Conservation (phyloP, 441 rosid genomes). For the Aleurites moluccanus region DNA sequence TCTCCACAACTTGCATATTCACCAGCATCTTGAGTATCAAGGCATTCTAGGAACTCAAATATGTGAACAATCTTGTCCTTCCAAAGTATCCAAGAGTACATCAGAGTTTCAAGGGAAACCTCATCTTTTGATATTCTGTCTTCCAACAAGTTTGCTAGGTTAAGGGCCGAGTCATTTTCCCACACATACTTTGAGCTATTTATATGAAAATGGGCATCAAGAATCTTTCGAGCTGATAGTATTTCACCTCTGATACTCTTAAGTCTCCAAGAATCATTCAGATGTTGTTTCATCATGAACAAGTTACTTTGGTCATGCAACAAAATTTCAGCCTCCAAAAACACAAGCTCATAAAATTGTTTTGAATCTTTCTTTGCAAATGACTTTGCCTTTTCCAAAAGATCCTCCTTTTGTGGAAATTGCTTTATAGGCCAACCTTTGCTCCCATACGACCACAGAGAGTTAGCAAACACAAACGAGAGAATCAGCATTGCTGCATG, state of each 20-base stretch:
- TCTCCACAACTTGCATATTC: slow-evolving; percentile 30
- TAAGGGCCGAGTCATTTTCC: slow-evolving; percentile 34
- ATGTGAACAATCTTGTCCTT: slow-evolving; percentile 37
- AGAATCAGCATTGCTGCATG: slow-evolving; percentile 40
- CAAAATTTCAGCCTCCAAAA: slow-evolving; percentile 37
- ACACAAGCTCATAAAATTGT: slow-evolving; percentile 30
- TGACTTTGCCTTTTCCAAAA: slow-evolving; percentile 37
- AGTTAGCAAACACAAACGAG: slow-evolving; percentile 38
- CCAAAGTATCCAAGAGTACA: slow-evolving; percentile 25
- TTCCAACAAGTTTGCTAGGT: neutral
- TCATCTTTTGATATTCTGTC: neutral
- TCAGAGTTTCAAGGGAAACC: slow-evolving; percentile 16
- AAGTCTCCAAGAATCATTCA: slow-evolving; percentile 31
- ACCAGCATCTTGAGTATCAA: slow-evolving; percentile 15
- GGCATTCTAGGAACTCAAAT: slow-evolving; percentile 27
- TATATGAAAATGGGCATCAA: slow-evolving; percentile 38
- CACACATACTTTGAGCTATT: slow-evolving; percentile 26
- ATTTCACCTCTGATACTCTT: slow-evolving; percentile 41
- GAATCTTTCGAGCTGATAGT: slow-evolving; percentile 38
- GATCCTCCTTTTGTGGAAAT: slow-evolving; percentile 36
- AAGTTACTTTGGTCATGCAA: slow-evolving; percentile 24
- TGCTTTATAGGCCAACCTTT: slow-evolving; percentile 55
- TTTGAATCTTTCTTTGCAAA: slow-evolving; percentile 30
- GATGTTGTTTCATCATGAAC: slow-evolving; percentile 25
- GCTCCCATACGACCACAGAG: slow-evolving; percentile 48